These are phyloP conservation scores for Glycyrrhiza uralensis DNA, from an alignment of 306 rosid species.

Conservation along the genomic window DNA sequence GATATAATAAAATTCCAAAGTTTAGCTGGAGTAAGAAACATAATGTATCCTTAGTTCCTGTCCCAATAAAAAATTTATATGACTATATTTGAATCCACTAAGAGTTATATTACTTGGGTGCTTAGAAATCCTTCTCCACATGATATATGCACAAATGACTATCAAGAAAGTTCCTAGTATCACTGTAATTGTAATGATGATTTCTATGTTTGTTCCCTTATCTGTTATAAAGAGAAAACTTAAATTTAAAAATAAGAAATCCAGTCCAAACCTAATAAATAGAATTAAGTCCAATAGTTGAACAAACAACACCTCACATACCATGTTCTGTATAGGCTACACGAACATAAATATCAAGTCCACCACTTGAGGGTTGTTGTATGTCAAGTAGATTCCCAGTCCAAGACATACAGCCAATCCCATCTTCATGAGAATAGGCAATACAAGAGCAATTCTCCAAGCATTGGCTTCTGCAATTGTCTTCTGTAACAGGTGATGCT, in stretches of 20 bases:
- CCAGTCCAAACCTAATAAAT: not conserved
- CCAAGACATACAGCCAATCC: slow-evolving; percentile 34
- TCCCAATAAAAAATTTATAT: not conserved
- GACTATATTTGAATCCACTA: not conserved
- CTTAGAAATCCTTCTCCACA: not conserved
- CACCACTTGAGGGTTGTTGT: slow-evolving; percentile 3
- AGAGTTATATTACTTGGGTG: not conserved
- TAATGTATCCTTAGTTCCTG: not conserved
- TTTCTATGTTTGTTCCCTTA: not conserved
- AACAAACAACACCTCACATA: not conserved
- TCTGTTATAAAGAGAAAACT: not conserved
- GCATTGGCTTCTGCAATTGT: not conserved
- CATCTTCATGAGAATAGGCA: slow-evolving; percentile 12
- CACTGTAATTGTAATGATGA: not conserved
- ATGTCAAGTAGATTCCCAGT: not conserved
- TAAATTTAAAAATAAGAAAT: not conserved
- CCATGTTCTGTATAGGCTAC: slow-evolving; percentile 20
- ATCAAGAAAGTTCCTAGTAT: slow-evolving; percentile 2
- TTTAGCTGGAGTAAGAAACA: not conserved
- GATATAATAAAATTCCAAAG: not conserved
- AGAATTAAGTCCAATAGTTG: not conserved
- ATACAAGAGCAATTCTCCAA: slow-evolving; percentile 26
- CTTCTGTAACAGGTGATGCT: not conserved
- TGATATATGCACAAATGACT: not conserved
- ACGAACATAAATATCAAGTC: slow-evolving; percentile 24